Evolutionary conservation across 495 filamentous ascomycete genomes (phyloP), one percentile per base, ranked within the genome.

Genomic region (Xeromyces bisporus): DNA sequence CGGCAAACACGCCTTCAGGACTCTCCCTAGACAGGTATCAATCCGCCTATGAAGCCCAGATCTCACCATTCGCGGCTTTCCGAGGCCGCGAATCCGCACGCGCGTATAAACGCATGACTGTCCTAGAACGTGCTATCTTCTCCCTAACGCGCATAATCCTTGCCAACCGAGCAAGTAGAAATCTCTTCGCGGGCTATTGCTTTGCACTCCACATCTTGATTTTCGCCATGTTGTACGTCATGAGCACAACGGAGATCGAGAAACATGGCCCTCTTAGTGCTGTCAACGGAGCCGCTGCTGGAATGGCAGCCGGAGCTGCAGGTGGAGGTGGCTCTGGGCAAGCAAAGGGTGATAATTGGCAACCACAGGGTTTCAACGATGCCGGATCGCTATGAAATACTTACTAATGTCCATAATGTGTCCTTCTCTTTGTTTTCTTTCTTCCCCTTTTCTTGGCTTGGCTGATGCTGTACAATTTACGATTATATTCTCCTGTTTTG

Each of bases 51-150:
- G 89, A 99, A 56, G 77, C 79, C 13, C 87, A 84, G 45, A 77
- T 97, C 18, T 92, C 83, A 8, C 89, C 89, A 0, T 99, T 99
- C 45, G 86, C 87, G 15, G 84, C 81, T 5, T 97, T 96, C 56
- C 68, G 85, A 23, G 85, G 89, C 3, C 74, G 86, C 23, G 89
- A 99, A 60, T 80, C 78, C 21, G 76, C 82, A 4, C 65, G 89
- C 18, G 91, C 89, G n/a, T 83, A 92, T 51, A 85, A 87, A 44
- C 73, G 89, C 18, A 93, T 99, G 87, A 82, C 71, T 37, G 53
- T 94, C 3, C 82, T 84, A 0, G 89, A 99, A 58, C 64, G 91
- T 15, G 62, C 83, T 9, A 77, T 99, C 11, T 93, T 89, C 54
- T 85, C 83, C 8, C 67, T 94, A 35, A 92, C 89, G 13, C 68